A percentile compares a stretch with the other conserved stretches of the same genome.
Conservation (phyloP, 192 early-diverging fungal genomes). For the Coemansia umbellata region DNA sequence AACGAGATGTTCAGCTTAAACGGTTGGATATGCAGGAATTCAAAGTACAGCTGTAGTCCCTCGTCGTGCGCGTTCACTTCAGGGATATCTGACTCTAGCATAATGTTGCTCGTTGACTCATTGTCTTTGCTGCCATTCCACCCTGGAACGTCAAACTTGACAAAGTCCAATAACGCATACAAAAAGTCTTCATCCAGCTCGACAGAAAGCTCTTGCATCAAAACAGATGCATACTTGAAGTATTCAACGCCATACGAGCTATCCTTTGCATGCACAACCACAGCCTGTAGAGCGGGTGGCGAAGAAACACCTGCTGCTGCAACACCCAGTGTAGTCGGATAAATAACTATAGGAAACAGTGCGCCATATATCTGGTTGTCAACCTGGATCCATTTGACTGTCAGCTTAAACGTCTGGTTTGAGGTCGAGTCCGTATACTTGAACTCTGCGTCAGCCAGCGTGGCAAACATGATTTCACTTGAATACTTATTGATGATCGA, state of each 20-base stretch:
- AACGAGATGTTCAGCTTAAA: slow-evolving; percentile 97
- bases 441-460: slow-evolving; percentile 72
- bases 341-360: slow-evolving; percentile 87
- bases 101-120: slow-evolving; percentile 10
- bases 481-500: slow-evolving; percentile 78
- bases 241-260: slow-evolving; percentile 92
- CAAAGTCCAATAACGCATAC: slow-evolving; percentile 79
- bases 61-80: slow-evolving; percentile 66
- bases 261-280: slow-evolving; percentile 85
- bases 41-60: slow-evolving; percentile 84
- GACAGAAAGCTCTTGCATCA: slow-evolving; percentile 90
- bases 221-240: slow-evolving; percentile 87
- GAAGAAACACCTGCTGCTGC: slow-evolving; percentile 43
- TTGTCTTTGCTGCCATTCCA: not conserved
- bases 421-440: slow-evolving; percentile 76
- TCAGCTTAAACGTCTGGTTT: slow-evolving; percentile 73
- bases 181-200: slow-evolving; percentile 95
- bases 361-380: slow-evolving; percentile 94
- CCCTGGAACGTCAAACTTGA: slow-evolving; percentile 67
- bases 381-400: slow-evolving; percentile 91
- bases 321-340: slow-evolving; percentile 83
- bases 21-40: slow-evolving; percentile 88
- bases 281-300: slow-evolving; percentile 64
- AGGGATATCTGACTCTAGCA: slow-evolving; percentile 58
- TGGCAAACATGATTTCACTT: slow-evolving; percentile 85